Conservation (phyloP, 1,284 basidiomycete species). For the Fomitopsis pinicola region DNA sequence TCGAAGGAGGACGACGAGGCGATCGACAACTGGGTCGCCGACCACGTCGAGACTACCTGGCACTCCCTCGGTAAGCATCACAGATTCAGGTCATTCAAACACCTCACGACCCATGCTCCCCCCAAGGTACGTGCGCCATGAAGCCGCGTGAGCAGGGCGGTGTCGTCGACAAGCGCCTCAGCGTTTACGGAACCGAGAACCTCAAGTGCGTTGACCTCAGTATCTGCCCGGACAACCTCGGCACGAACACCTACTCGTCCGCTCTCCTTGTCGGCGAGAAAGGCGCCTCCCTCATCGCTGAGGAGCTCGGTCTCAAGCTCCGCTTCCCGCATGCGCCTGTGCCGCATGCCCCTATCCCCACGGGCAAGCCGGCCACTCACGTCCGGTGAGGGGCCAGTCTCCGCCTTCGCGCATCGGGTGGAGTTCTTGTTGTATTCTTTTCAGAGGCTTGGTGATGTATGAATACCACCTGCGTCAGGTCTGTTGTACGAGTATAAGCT, state of each 20-base stretch:
- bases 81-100: constrained; percentile 24
- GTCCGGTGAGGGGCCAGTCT: constrained; percentile 15
- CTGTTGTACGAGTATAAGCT: no score
- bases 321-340: constrained; percentile 61
- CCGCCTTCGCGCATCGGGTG: no score
- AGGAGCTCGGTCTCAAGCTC: constrained; percentile 64
- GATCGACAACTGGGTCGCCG: constrained; percentile 63
- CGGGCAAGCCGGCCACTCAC: constrained; percentile 49
- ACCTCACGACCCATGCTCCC: constrained; percentile 37
- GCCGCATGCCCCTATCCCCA: constrained; percentile 62
- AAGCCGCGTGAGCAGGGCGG: constrained; percentile 74
- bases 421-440: no score
- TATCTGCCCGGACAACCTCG: constrained; percentile 70
- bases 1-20: constrained; percentile 62
- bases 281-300: constrained; percentile 55
- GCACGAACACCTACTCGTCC: constrained; percentile 70
- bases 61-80: constrained; percentile 52
- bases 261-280: constrained; percentile 68
- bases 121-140: constrained; percentile 50
- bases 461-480: no score
- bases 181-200: constrained; percentile 71
- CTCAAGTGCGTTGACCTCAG: constrained; percentile 65
- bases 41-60: constrained; percentile 76
- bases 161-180: constrained; percentile 68
- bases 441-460: no score